phyloP scores from a whole-genome alignment of 2,329 filamentous ascomycete species.

The Aureobasidium uvarum region DNA sequence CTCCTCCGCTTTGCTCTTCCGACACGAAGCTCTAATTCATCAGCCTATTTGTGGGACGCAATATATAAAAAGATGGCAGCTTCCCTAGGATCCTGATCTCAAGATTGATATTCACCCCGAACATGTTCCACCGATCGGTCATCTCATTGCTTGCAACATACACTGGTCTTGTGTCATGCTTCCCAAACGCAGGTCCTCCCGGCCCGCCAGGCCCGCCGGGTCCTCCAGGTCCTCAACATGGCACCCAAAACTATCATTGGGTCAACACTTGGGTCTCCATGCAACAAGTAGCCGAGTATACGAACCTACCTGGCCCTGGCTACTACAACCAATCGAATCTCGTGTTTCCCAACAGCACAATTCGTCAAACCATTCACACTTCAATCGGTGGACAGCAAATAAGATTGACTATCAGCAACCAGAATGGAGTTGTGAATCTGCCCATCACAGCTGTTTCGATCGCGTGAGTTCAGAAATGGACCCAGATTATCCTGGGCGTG shows the following conservation, averaged over 20 bases:
- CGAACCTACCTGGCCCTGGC: neutral
- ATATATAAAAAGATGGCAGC: neutral
- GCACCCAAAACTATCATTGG: conserved; percentile 2
- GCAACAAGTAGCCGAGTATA: neutral
- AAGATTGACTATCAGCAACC: neutral
- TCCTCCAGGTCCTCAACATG: neutral
- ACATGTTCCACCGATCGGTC: neutral
- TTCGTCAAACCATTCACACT: neutral
- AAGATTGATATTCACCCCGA: neutral
- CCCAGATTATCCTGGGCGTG: too few species aligned
- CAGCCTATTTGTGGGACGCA: neutral
- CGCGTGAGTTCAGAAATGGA: neutral
- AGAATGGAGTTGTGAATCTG: neutral
- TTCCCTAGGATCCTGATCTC: too few species aligned
- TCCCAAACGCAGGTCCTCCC: neutral
- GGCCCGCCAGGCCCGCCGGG: neutral
- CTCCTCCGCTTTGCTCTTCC: neutral
- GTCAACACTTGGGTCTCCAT: conserved; percentile 1
- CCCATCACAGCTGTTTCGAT: neutral
- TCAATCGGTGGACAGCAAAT: neutral
- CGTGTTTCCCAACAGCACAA: neutral
- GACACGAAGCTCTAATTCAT: neutral
- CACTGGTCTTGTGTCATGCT: neutral
- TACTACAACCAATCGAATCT: conserved; percentile 1
- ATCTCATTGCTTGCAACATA: neutral